phyloP scores from a whole-genome alignment of 345 rosid species.

The Lepidium aucheri region DNA sequence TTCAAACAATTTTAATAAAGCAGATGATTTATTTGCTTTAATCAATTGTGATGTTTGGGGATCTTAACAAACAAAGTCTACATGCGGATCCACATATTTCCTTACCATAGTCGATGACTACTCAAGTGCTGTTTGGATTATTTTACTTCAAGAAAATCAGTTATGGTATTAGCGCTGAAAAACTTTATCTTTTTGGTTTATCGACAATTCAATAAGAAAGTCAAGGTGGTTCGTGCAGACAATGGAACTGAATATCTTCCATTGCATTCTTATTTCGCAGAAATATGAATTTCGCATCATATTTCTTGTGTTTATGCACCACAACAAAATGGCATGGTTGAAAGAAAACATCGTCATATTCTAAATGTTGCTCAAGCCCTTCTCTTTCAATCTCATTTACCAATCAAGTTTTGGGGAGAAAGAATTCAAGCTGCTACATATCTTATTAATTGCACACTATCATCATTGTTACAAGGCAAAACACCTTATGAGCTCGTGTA shows the following conservation, averaged over 20 bases:
- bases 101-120: not conserved
- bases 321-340: too few relatives aligned
- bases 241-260: not conserved
- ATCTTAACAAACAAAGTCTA: too few relatives aligned
- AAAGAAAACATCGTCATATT: too few relatives aligned
- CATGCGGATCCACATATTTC: not conserved
- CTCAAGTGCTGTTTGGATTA: not conserved
- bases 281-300: accelerated
- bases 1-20: not conserved
- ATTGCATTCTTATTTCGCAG: not conserved
- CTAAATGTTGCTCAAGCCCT: too few relatives aligned
- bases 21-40: not conserved
- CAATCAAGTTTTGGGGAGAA: not conserved
- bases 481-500: not conserved
- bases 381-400: too few relatives aligned
- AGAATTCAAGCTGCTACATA: not conserved
- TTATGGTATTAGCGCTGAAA: not conserved
- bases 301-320: too few relatives aligned
- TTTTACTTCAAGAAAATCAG: not conserved
- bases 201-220: not conserved
- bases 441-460: not conserved
- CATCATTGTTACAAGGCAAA: not conserved
- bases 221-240: not conserved
- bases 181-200: not conserved
- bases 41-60: too few relatives aligned